phyloP scores from a whole-genome alignment of 2,329 filamentous ascomycete genomes.

The Botryotinia convoluta region DNA sequence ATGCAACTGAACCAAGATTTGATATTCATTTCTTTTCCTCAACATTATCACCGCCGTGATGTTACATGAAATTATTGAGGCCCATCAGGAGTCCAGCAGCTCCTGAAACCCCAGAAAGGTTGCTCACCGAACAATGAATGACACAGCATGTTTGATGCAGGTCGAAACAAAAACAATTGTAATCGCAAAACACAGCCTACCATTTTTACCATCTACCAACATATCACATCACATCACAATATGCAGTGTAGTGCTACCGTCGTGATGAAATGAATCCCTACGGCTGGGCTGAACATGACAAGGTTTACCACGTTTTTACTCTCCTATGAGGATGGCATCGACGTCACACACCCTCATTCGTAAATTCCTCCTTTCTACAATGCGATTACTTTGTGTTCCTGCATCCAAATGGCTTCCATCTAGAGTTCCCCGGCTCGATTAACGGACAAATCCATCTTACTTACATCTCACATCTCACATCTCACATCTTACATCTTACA shows the following conservation, averaged over 20 bases:
- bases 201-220: not conserved
- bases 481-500: not conserved
- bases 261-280: not conserved
- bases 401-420: not conserved
- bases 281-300: not conserved
- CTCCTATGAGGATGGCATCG: not conserved
- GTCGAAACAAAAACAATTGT: not conserved
- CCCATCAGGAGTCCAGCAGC: not conserved
- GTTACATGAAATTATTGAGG: not conserved
- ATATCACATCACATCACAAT: no score
- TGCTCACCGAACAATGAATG: conserved; percentile 14
- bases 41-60: not conserved
- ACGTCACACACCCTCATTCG: conserved; percentile 8
- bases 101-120: not conserved
- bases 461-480: not conserved
- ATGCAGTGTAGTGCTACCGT: conserved; percentile 4
- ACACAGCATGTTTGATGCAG: not conserved
- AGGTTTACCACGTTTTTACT: conserved; percentile 14
- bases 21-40: not conserved
- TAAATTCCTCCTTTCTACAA: not conserved
- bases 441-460: conserved; percentile 1
- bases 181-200: conserved; percentile 8
- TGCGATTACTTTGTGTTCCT: not conserved
- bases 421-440: not conserved
- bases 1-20: conserved; percentile 3